Conservation (phyloP, 1,139 yeast species). For the Magnusiomyces tetraspermus region DNA sequence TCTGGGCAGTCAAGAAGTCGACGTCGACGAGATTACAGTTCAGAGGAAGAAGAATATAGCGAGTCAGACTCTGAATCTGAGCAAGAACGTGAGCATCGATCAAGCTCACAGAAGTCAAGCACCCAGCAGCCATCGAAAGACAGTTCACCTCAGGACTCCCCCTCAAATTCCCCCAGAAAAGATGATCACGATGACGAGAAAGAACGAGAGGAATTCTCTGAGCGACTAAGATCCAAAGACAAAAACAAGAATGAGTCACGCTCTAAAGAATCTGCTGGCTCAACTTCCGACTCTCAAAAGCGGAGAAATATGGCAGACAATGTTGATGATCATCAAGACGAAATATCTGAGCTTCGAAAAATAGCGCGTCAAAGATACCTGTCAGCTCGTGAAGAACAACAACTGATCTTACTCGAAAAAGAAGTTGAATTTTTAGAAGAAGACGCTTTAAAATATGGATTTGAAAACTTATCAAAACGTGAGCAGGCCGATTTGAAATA, state of each 20-base stretch:
- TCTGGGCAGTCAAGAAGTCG: not conserved
- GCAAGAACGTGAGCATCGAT: conserved; percentile 8
- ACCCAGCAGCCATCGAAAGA: not conserved
- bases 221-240: conserved; percentile 25
- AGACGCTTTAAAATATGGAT: conserved; percentile 40
- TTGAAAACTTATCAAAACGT: conserved; percentile 39
- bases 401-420: conserved; percentile 37
- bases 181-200: conserved; percentile 20
- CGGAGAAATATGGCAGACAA: conserved; percentile 20
- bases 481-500: conserved; percentile 47
- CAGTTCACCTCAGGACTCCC: not conserved
- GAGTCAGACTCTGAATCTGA: not conserved
- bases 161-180: conserved; percentile 1
- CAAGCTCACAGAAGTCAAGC: conserved; percentile 12
- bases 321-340: conserved; percentile 20
- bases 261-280: conserved; percentile 11
- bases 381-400: conserved; percentile 40
- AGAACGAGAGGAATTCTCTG: conserved; percentile 30
- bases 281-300: conserved; percentile 11
- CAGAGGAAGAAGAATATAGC: conserved; percentile 8
- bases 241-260: conserved; percentile 7
- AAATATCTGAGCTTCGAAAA: conserved; percentile 33
- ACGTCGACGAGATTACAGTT: not conserved
- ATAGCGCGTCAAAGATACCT: conserved; percentile 44
- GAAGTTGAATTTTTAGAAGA: conserved; percentile 44